phyloP scores from a whole-genome alignment of 2,329 filamentous ascomycete genomes.

The Thielaviopsis ethacetica region DNA sequence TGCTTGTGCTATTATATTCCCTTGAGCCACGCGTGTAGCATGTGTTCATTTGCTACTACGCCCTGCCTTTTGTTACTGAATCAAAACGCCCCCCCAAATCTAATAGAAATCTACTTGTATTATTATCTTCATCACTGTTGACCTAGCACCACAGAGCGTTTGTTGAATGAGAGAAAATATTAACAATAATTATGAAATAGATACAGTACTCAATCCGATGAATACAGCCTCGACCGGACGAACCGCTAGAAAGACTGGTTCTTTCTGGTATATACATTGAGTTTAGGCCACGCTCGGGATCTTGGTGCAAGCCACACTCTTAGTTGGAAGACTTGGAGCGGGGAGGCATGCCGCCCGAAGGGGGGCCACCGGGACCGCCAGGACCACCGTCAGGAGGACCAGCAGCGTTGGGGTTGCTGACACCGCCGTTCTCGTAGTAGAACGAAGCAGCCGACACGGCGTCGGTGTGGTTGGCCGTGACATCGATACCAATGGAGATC shows the following conservation, averaged over 20 bases:
- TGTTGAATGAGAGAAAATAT: too few relatives aligned
- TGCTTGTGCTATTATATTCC: neutral
- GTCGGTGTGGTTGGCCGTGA: slow-evolving; percentile 9
- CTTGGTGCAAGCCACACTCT: neutral
- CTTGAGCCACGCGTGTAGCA: too few relatives aligned
- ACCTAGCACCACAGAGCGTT: too few relatives aligned
- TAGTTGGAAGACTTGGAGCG: neutral
- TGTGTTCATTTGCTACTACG: too few relatives aligned
- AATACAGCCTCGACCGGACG: too few relatives aligned
- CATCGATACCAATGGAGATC: slow-evolving; percentile 35
- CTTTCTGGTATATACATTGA: neutral
- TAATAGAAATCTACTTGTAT: too few relatives aligned
- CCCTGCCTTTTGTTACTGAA: too few relatives aligned
- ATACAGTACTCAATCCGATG: too few relatives aligned
- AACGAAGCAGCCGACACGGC: slow-evolving; percentile 18
- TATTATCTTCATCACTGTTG: too few relatives aligned
- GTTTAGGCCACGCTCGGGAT: too few relatives aligned
- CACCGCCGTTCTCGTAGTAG: slow-evolving; percentile 19
- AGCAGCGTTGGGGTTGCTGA: slow-evolving; percentile 15
- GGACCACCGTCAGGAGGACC: slow-evolving; percentile 1
- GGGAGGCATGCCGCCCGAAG: neutral
- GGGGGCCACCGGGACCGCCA: neutral
- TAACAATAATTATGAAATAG: too few relatives aligned
- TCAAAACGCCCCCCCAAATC: too few relatives aligned
- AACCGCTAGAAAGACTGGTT: neutral